Base-by-base conservation (phyloP, 257 asterid species). In the Rehmannia glutinosa region DNA sequence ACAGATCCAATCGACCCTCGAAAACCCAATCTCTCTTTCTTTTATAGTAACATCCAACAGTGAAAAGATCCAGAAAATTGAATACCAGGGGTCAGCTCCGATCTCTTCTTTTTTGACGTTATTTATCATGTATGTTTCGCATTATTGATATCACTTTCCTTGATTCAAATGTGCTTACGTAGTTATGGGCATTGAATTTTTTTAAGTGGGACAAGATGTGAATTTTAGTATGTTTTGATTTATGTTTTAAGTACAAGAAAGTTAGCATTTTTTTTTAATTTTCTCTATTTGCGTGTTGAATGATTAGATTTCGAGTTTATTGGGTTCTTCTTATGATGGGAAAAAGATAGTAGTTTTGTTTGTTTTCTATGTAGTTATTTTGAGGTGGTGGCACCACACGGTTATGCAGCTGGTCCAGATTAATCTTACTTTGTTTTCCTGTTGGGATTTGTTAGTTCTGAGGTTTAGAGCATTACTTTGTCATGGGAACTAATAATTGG, bases 1-100 rank as follows among this genome's bases (percentile, higher is more conserved):
- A 13, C 72, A 72, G 77, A 80, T 80, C 84, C 68, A 35, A 69
- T 66, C 73, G 50, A 42, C 43, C 39, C 12, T 24, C 47, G 25
- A 25, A 25, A 21, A 13, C 30, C 45, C 21, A 21, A 23, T 17
- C 30, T 33, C 36, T 6, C 8, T 46, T 30, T 39, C 19, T 17
- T 23, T 24, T 46, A 7, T 20, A 47, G 49, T 52, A 5, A 13
- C 28, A 17, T 56, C 54, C 38, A 6, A 10, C 36, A 13, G 2
- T 8, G 13, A 15, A 19, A 28, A 33, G 3, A 16, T 42, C 54
- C 64, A 25, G 39, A 46, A 39, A 13, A 41, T 7, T 28, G 8
- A 27, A 36, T 53, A 19, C 36, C 38, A 39, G 43, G 50, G 78
- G 67, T 80, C 72, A 73, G 74, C 61, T 56, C 47, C 72, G 73